Evolutionary conservation across 768 basidiomycete species (phyloP).

Genomic region (Mycena sanguinolenta): DNA sequence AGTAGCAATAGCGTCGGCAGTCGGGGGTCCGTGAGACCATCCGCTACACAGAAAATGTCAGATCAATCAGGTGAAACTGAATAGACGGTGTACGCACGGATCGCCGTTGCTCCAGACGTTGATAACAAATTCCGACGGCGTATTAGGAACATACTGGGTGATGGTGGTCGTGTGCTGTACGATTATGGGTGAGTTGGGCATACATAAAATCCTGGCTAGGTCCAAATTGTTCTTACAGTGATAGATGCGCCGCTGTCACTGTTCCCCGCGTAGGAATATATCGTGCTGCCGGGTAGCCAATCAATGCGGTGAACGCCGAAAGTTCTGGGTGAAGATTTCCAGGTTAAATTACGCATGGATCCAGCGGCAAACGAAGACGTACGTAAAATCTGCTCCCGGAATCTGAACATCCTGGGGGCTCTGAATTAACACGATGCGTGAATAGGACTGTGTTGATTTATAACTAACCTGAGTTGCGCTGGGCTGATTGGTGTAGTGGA

Average conservation of each 20-base stretch:
- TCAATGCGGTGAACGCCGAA: constrained; percentile 2
- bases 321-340: constrained; percentile 22
- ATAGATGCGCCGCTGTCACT: background rate
- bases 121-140: background rate
- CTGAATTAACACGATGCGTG: background rate
- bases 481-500: constrained; percentile 39
- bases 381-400: background rate
- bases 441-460: background rate
- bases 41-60: background rate
- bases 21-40: background rate
- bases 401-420: background rate
- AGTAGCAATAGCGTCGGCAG: background rate
- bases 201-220: too few species aligned
- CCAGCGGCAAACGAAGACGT: background rate
- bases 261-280: background rate
- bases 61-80: background rate
- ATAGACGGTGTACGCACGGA: constrained; percentile 16
- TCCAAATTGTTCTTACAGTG: background rate
- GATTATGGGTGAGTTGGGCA: background rate
- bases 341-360: background rate
- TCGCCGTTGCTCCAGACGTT: too few species aligned
- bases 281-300: background rate
- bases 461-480: constrained; percentile 27
- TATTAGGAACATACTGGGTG: background rate
- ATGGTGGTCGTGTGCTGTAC: background rate